Percentiles rank a stretch among this genome's conserved stretches.
Conservation (phyloP, 2,329 filamentous ascomycete species). For the Madurella mycetomatis region DNA sequence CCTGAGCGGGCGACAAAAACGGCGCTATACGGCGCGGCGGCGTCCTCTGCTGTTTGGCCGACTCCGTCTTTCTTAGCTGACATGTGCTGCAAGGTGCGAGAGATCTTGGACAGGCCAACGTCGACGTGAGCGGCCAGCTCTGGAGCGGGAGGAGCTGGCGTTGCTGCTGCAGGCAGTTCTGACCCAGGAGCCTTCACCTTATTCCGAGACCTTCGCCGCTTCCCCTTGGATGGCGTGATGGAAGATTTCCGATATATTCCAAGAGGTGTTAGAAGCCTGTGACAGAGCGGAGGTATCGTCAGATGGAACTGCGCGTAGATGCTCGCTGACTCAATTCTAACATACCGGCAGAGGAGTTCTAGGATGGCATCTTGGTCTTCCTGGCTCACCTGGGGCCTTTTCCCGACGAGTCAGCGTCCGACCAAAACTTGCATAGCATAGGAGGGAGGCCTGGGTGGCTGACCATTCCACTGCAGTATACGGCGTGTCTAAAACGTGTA, state of each 20-base stretch:
- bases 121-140: conserved; percentile 56
- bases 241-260: conserved; percentile 57
- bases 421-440: conserved; percentile 8
- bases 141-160: conserved; percentile 38
- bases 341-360: conserved; percentile 63
- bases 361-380: conserved; percentile 61
- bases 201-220: conserved; percentile 51
- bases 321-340: neutral
- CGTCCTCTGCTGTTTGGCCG: neutral
- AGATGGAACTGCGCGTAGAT: neutral
- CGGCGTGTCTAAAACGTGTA: conserved; percentile 43
- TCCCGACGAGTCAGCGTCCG: neutral
- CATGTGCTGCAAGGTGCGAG: conserved; percentile 50
- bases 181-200: conserved; percentile 26
- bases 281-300: neutral
- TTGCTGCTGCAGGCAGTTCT: neutral
- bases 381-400: conserved; percentile 56
- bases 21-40: conserved; percentile 39
- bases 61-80: conserved; percentile 22
- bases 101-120: conserved; percentile 61
- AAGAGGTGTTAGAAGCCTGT: conserved; percentile 59
- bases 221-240: conserved; percentile 56
- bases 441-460: conserved; percentile 12
- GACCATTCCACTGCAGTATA: conserved; percentile 60
- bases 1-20: conserved; percentile 57